Evolutionary conservation across 2,329 filamentous ascomycete genomes (phyloP).

Genomic region (Pyrenophora tritici-repentis): DNA sequence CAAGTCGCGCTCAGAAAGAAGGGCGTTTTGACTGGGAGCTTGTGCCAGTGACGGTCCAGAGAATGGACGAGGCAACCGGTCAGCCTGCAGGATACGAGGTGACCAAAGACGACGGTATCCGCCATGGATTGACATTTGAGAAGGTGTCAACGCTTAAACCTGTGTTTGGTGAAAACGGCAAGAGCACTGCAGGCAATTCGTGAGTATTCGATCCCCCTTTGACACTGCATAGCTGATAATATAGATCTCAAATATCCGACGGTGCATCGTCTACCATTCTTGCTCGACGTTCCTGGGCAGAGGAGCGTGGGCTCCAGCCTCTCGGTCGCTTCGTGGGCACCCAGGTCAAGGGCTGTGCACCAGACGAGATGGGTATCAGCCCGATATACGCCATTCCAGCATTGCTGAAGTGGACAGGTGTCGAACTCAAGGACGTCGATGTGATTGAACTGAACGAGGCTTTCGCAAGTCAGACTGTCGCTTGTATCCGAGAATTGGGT

Average conservation of each 20-base stretch:
- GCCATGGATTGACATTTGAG: slow-evolving; percentile 86
- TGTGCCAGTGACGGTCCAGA: slow-evolving; percentile 76
- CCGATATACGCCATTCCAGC: slow-evolving; percentile 75
- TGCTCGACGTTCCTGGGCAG: slow-evolving; percentile 89
- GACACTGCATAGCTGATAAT: slow-evolving; percentile 3
- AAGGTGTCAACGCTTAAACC: slow-evolving; percentile 79
- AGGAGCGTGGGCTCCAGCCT: slow-evolving; percentile 84
- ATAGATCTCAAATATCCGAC: slow-evolving; percentile 88
- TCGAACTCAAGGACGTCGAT: slow-evolving; percentile 81
- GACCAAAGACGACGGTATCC: slow-evolving; percentile 85
- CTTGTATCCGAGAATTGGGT: slow-evolving; percentile 71
- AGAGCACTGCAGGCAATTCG: slow-evolving; percentile 85
- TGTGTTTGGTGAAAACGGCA: slow-evolving; percentile 88
- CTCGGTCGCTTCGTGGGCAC: slow-evolving; percentile 91
- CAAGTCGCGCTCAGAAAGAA: slow-evolving; percentile 84
- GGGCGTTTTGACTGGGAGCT: slow-evolving; percentile 94
- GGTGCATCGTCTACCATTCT: slow-evolving; percentile 86
- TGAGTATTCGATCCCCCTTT: slow-evolving; percentile 11
- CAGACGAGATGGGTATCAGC: slow-evolving; percentile 94
- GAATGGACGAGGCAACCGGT: slow-evolving; percentile 72
- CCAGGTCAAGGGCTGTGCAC: slow-evolving; percentile 87
- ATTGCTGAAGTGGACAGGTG: slow-evolving; percentile 75
- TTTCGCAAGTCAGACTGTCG: slow-evolving; percentile 95
- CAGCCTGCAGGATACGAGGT: slow-evolving; percentile 76
- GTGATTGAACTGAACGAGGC: slow-evolving; percentile 95